Evolutionary conservation across 805 yeast genomes (phyloP).

Genomic region (Candida maris): DNA sequence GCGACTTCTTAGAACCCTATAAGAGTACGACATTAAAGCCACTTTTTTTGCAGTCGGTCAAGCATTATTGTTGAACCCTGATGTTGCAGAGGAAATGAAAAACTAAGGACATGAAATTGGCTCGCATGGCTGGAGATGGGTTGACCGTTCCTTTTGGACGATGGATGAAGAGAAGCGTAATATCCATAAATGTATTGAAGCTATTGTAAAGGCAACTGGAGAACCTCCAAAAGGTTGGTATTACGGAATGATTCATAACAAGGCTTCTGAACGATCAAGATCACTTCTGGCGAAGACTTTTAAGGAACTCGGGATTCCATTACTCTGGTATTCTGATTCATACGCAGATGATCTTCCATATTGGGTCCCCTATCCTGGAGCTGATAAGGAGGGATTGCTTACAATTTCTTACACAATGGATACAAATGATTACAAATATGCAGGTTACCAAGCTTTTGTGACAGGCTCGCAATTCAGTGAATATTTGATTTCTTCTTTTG

Average conservation of each 20-base stretch:
- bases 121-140: slow-evolving; percentile 37
- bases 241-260: slow-evolving; percentile 32
- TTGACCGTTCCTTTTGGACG: slow-evolving; percentile 26
- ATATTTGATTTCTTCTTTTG: slow-evolving; percentile 35
- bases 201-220: slow-evolving; percentile 32
- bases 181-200: slow-evolving; percentile 29
- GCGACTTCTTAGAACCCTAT: slow-evolving; percentile 30
- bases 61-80: slow-evolving; percentile 33
- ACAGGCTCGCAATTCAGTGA: slow-evolving; percentile 21
- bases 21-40: slow-evolving; percentile 30
- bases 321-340: slow-evolving; percentile 33
- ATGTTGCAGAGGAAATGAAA: slow-evolving; percentile 33
- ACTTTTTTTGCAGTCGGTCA: slow-evolving; percentile 38
- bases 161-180: slow-evolving; percentile 33
- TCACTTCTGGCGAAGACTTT: slow-evolving; percentile 29
- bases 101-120: slow-evolving; percentile 38
- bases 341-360: slow-evolving; percentile 37
- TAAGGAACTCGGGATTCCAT: slow-evolving; percentile 30
- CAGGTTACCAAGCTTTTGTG: slow-evolving; percentile 13
- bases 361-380: slow-evolving; percentile 32
- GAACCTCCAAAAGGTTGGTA: slow-evolving; percentile 36
- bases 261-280: no score
- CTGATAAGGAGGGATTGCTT: slow-evolving; percentile 23
- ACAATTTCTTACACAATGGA: slow-evolving; percentile 27
- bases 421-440: slow-evolving; percentile 23